Evolutionary conservation across 352 stramenopile genomes (phyloP).

Genomic region (Phytophthora boehmeriae): DNA sequence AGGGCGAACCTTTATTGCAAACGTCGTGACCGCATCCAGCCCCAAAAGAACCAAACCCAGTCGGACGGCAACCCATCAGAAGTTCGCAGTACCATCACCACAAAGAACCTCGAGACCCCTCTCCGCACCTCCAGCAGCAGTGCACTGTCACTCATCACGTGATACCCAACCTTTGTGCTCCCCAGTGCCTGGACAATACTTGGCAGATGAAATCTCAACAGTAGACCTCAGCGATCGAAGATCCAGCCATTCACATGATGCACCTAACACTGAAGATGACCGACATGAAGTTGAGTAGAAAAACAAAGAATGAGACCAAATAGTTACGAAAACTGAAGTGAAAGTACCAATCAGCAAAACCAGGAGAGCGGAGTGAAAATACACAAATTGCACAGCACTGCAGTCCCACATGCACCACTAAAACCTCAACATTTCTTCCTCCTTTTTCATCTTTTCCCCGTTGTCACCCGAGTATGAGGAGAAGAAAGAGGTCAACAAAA

Average conservation of each 20-base stretch:
- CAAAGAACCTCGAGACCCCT: not conserved
- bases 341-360: constrained; percentile 19
- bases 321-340: constrained; percentile 7
- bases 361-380: constrained; percentile 13
- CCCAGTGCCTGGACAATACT: constrained; percentile 20
- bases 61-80: constrained; percentile 40
- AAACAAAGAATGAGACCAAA: constrained; percentile 28
- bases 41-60: constrained; percentile 25
- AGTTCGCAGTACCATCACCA: constrained; percentile 17
- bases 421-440: constrained; percentile 77
- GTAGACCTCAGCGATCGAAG: not conserved
- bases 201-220: constrained; percentile 15
- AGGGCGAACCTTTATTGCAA: constrained; percentile 76
- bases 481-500: constrained; percentile 85
- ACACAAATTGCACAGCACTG: constrained; percentile 13
- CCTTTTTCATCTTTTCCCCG: constrained; percentile 42
- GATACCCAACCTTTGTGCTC: constrained; percentile 22
- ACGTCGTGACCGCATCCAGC: constrained; percentile 45
- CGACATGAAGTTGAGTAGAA: constrained; percentile 24
- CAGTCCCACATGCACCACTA: constrained; percentile 37
- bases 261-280: constrained; percentile 6
- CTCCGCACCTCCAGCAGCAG: constrained; percentile 30
- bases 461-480: constrained; percentile 41
- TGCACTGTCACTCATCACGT: constrained; percentile 13
- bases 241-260: constrained; percentile 5